Evolutionary conservation across 176 grass and related monocot genomes (phyloP), one percentile per base, ranked within the genome.

Genomic region (Guadua angustifolia): DNA sequence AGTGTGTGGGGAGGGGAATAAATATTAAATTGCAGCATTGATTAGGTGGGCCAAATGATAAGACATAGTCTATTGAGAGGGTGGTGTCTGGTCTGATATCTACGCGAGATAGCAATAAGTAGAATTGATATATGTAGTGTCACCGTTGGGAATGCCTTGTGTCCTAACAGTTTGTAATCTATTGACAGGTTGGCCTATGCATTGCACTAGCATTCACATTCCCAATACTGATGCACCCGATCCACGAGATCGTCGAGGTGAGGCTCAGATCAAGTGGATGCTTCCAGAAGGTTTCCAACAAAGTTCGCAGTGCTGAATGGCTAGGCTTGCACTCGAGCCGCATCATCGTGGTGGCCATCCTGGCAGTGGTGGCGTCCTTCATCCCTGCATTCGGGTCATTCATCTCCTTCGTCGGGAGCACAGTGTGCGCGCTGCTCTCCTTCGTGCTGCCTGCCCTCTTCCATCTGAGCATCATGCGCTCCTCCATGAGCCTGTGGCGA

Each of bases 381-480:
- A 83, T 98, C 17, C 95, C 92, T 22, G 91, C 85, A 18, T 98
- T 98, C 11, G 92, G 92, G 16, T 70, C 85, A 1, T 98, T 91
- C 68, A 82, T 98, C 75, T 91, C 95, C 17, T 95, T 98, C n/a
- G 91, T 98, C 0, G 92, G 92, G 62, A 95, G 95, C 85, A 98
- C 95, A 0, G 85, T 95, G 32, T 98, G 91, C 16, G 89, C 91
- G 0, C 57, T 98, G 52, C 91, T 98, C 8, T 94, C 95, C 39
- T 98, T 98, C 0, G 95, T 98, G 74, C 71, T 98, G 79, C 95
- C 95, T 2, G 73, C 90, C 1, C 4, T 86, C 4, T 98, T 93
- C 86, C 92, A 95, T 67, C 87, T 98, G 40, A 90, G 55, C 14
- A 91, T 98, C 16, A 36, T 95, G 24, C 89, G 92, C 7, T 84